Conservation (phyloP, 1,139 yeast genomes). For the Eremothecium cymbalariae region DNA sequence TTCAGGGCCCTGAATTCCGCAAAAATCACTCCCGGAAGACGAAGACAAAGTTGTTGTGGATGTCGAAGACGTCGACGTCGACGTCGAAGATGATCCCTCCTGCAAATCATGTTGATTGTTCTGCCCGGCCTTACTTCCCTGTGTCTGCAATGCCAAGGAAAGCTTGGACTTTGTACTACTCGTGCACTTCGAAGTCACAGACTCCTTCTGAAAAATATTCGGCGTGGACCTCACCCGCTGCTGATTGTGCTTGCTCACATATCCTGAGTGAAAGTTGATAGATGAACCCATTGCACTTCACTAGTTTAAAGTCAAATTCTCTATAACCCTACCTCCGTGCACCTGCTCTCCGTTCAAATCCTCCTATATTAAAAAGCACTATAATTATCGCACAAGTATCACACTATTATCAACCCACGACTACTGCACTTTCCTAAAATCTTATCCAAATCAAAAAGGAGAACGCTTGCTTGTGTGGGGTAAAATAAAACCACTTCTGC, state of each 20-base stretch:
- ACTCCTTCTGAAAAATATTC: slow-evolving; percentile 12
- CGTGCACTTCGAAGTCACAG: slow-evolving; percentile 9
- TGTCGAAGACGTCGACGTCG: not conserved
- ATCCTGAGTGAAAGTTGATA: slow-evolving; percentile 18
- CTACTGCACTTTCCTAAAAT: too few species aligned
- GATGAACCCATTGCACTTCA: slow-evolving; percentile 26
- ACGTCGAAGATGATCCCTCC: not conserved
- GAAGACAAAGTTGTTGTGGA: slow-evolving; percentile 3
- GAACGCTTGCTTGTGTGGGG: too few species aligned
- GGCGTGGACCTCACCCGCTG: slow-evolving; percentile 8
- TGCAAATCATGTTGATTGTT: slow-evolving; percentile 1
- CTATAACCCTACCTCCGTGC: too few species aligned
- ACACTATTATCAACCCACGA: too few species aligned
- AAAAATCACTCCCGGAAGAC: too few species aligned
- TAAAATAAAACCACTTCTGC: too few species aligned
- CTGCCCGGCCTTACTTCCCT: slow-evolving; percentile 8
- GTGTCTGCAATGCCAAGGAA: slow-evolving; percentile 22
- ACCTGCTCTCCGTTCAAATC: too few species aligned
- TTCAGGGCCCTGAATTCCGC: too few species aligned
- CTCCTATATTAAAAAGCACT: too few species aligned
- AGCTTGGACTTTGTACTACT: slow-evolving; percentile 20
- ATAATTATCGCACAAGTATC: too few species aligned
- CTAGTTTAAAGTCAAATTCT: too few species aligned
- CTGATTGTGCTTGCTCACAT: slow-evolving; percentile 9
- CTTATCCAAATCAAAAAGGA: too few species aligned